These are phyloP conservation scores for Solanum tarapatanum DNA, from an alignment of 257 asterid genomes.

Conservation along the genomic window DNA sequence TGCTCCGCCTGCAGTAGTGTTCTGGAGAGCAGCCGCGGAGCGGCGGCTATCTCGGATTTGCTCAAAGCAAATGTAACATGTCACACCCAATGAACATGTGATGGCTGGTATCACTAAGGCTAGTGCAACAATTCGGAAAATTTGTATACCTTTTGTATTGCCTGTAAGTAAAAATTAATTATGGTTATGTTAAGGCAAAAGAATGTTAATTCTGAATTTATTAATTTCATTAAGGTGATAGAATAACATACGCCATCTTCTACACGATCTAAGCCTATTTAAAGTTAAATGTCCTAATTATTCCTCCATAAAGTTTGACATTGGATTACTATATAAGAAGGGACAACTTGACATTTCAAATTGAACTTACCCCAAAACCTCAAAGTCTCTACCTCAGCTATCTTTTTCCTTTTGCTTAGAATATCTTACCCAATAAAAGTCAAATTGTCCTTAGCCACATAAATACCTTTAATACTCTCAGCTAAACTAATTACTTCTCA, in stretches of 20 bases:
- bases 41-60: neutral
- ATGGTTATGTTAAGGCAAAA: neutral
- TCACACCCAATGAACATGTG: conserved; percentile 4
- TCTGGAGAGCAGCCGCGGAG: conserved; percentile 3
- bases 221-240: neutral
- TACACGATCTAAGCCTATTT: neutral
- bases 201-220: neutral
- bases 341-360: neutral
- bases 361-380: neutral
- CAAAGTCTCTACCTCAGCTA: neutral
- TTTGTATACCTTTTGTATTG: neutral
- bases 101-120: conserved; percentile 25
- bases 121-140: conserved; percentile 11
- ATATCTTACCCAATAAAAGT: conserved; percentile 7
- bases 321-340: neutral
- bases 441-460: neutral
- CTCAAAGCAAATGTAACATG: conserved; percentile 6
- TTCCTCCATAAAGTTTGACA: neutral
- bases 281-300: neutral
- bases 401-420: neutral
- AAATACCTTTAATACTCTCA: neutral
- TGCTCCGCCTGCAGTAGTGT: neutral
- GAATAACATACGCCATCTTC: neutral
- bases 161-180: conserved; percentile 1
- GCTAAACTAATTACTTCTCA: neutral